phyloP scores from a whole-genome alignment of 306 rosid species.

The Cucurbita moschata region DNA sequence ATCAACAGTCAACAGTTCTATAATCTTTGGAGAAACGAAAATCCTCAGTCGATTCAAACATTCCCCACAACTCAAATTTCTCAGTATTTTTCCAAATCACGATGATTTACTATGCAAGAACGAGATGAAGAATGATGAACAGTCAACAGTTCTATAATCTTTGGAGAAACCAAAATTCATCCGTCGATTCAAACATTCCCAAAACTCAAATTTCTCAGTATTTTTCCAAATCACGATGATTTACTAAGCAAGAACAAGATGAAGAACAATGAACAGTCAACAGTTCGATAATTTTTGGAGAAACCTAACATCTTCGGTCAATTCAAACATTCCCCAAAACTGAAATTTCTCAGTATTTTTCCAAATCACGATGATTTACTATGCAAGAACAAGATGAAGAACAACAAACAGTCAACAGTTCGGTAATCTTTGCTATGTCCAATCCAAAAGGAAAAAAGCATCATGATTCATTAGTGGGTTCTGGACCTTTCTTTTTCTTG shows the following conservation, averaged over 20 bases:
- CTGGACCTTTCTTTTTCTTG: not conserved
- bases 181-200: too few relatives aligned
- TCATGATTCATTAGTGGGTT: not conserved
- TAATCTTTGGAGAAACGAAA: not conserved
- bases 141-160: not conserved
- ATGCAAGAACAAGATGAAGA: not conserved
- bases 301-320: not conserved
- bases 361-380: not conserved
- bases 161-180: not conserved
- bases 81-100: not conserved
- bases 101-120: not conserved
- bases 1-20: not conserved
- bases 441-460: not conserved
- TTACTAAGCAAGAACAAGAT: too few relatives aligned
- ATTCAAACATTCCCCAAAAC: too few relatives aligned
- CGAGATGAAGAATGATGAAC: not conserved
- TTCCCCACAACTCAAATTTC: not conserved
- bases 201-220: too few relatives aligned
- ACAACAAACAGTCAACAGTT: not conserved
- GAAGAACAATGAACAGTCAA: too few relatives aligned
- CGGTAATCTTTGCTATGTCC: not conserved
- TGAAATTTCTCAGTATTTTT: not conserved
- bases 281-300: too few relatives aligned
- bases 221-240: too few relatives aligned
- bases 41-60: too few relatives aligned